These are phyloP conservation scores for Podospora appendiculata DNA, from an alignment of 495 filamentous ascomycete genomes.

Conservation along the genomic window DNA sequence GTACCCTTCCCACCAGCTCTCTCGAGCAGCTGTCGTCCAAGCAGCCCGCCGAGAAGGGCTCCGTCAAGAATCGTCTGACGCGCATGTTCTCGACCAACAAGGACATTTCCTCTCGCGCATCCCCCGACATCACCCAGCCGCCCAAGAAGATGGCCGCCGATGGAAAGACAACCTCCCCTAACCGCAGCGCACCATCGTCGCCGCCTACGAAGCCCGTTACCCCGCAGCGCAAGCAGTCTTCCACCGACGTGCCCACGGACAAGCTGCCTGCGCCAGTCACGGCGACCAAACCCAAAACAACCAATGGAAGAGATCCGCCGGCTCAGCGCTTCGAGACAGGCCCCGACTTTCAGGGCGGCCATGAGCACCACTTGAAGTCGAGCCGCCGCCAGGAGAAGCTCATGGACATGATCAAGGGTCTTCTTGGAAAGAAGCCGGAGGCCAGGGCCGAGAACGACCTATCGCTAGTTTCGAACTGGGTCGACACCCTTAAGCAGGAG, in stretches of 20 bases:
- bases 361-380: conserved; percentile 81
- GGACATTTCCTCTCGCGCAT: conserved; percentile 14
- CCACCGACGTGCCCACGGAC: conserved; percentile 19
- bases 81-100: conserved; percentile 46
- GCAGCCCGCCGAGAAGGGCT: conserved; percentile 33
- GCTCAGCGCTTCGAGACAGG: conserved; percentile 36
- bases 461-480: conserved; percentile 91
- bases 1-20: conserved; percentile 14
- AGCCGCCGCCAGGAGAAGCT: conserved; percentile 91
- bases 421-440: conserved; percentile 71
- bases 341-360: conserved; percentile 47
- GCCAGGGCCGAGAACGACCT: conserved; percentile 72
- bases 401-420: conserved; percentile 78
- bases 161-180: conserved; percentile 1
- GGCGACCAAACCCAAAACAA: conserved; percentile 11
- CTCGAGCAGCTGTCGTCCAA: conserved; percentile 15
- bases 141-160: background rate
- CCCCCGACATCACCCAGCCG: background rate
- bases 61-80: conserved; percentile 41
- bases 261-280: background rate
- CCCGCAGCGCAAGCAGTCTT: conserved; percentile 21
- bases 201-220: conserved; percentile 13
- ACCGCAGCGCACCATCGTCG: conserved; percentile 5
- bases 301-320: conserved; percentile 19
- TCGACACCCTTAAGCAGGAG: conserved; percentile 85